phyloP scores from a whole-genome alignment of 1,284 basidiomycete species.

The Acaromyces ingoldii region DNA sequence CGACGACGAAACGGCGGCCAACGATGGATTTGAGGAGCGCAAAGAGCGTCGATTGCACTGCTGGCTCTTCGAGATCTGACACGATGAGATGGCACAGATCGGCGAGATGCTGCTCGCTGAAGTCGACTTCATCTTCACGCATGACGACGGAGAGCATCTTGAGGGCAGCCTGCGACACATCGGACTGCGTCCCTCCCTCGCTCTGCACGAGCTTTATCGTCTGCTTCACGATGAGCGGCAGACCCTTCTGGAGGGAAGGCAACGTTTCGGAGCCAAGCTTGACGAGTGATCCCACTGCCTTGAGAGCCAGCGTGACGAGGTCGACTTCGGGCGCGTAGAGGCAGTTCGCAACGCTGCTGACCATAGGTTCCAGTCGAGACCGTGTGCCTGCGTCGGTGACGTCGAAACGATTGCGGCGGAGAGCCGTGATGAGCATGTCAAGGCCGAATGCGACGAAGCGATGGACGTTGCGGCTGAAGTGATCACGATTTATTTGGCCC shows the following conservation, averaged over 20 bases:
- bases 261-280: constrained; percentile 87
- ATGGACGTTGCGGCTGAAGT: constrained; percentile 57
- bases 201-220: constrained; percentile 79
- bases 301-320: constrained; percentile 75
- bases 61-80: constrained; percentile 89
- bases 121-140: constrained; percentile 62
- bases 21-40: constrained; percentile 87
- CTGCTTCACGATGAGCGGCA: constrained; percentile 80
- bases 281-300: constrained; percentile 72
- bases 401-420: constrained; percentile 79
- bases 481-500: constrained; percentile 26
- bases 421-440: constrained; percentile 82
- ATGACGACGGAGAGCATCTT: constrained; percentile 80
- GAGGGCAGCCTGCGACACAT: constrained; percentile 80
- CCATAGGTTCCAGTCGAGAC: constrained; percentile 77
- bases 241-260: constrained; percentile 67
- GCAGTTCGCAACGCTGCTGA: constrained; percentile 82
- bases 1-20: constrained; percentile 81
- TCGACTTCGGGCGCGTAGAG: constrained; percentile 77
- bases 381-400: constrained; percentile 69
- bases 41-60: constrained; percentile 76
- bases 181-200: constrained; percentile 74
- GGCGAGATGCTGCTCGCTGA: constrained; percentile 83
- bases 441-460: constrained; percentile 90
- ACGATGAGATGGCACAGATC: constrained; percentile 78